Evolutionary conservation across 768 basidiomycete species (phyloP).

Genomic region (Mycena amicta): DNA sequence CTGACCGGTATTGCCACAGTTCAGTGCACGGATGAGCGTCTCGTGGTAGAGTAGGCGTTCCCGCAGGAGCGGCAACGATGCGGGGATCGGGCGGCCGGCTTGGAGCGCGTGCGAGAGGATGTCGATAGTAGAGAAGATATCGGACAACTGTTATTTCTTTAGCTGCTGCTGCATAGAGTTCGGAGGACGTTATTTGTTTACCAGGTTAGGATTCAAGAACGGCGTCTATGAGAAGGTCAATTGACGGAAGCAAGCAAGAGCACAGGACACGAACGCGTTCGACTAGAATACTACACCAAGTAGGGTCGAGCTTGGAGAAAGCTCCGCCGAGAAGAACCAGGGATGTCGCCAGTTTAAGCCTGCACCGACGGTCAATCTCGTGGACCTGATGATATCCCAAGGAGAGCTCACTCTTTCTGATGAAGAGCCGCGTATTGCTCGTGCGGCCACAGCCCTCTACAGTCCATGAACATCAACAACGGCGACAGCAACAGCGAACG

Average conservation of each 20-base stretch:
- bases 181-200: conserved; percentile 22
- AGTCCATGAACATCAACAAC: background rate
- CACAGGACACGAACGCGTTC: conserved; percentile 34
- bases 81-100: conserved; percentile 38
- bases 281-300: conserved; percentile 47
- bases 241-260: background rate
- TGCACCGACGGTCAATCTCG: conserved; percentile 4
- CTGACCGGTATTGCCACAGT: background rate
- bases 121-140: conserved; percentile 44
- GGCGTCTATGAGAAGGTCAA: conserved; percentile 35
- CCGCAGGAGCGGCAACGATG: conserved; percentile 41
- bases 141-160: conserved; percentile 41
- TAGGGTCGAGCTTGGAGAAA: conserved; percentile 42
- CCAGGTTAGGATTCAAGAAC: conserved; percentile 48
- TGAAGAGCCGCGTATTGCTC: conserved; percentile 38
- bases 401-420: conserved; percentile 32
- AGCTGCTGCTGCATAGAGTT: background rate
- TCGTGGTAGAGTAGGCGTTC: conserved; percentile 49
- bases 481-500: conserved; percentile 15
- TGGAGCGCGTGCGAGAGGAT: conserved; percentile 41
- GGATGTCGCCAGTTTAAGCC: conserved; percentile 34
- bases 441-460: conserved; percentile 45
- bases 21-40: conserved; percentile 26
- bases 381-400: background rate
- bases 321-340: conserved; percentile 41